Conservation (phyloP, 345 rosid genomes). For the Kernera saxatilis region DNA sequence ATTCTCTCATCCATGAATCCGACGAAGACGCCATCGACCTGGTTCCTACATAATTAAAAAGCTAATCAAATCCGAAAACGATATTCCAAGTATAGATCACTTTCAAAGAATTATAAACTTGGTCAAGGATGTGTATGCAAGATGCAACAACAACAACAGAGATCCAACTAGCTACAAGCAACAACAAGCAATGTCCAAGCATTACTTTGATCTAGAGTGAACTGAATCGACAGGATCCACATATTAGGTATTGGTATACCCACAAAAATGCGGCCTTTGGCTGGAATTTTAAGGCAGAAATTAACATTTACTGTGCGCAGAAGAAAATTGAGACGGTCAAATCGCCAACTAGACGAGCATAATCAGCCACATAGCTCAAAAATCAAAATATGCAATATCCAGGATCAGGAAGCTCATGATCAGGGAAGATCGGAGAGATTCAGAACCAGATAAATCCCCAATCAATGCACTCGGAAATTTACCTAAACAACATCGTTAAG, state of each 20-base stretch:
- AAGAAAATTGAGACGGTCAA: background rate
- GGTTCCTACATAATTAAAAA: background rate
- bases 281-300: background rate
- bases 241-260: background rate
- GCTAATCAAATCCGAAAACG: slow-evolving; percentile 1
- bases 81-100: background rate
- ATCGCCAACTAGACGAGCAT: background rate
- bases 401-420: background rate
- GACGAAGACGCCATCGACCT: slow-evolving; percentile 65
- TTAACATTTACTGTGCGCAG: background rate
- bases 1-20: slow-evolving; percentile 84
- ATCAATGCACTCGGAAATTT: background rate
- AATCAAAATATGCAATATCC: background rate
- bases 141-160: background rate
- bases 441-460: background rate
- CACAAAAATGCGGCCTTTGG: background rate
- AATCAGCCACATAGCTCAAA: background rate
- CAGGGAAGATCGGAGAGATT: background rate
- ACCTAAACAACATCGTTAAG: background rate
- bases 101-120: background rate
- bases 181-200: background rate
- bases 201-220: background rate
- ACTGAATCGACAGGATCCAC: background rate
- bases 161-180: background rate
- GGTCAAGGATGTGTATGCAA: background rate